Conservation (phyloP, 2,329 filamentous ascomycete species). For the Xenoacremonium recifei region DNA sequence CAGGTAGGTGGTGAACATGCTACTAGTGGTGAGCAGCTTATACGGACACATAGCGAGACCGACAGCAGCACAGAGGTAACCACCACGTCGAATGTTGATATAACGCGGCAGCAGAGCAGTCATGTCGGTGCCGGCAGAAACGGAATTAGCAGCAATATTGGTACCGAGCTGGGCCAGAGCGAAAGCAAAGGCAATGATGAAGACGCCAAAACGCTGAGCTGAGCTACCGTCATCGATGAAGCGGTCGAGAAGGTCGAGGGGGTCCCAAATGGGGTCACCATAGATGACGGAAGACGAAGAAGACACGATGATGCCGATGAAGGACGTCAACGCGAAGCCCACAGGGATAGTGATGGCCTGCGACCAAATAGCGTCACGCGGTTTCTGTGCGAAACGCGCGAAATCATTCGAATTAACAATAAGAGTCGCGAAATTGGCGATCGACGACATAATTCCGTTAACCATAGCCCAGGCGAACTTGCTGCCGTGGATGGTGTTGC, state of each 20-base stretch:
- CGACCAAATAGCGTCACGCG: constrained; percentile 74
- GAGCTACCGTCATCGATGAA: constrained; percentile 70
- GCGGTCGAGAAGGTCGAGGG: constrained; percentile 61
- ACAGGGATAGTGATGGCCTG: constrained; percentile 74
- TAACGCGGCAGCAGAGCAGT: constrained; percentile 77
- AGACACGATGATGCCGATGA: constrained; percentile 79
- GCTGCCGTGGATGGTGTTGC: constrained; percentile 61
- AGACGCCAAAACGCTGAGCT: constrained; percentile 70
- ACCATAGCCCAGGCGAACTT: constrained; percentile 79
- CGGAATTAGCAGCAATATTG: constrained; percentile 84
- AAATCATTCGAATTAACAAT: constrained; percentile 86
- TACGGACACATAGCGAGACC: constrained; percentile 86
- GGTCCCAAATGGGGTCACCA: constrained; percentile 69
- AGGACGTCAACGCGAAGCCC: constrained; percentile 75
- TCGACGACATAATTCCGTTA: constrained; percentile 81
- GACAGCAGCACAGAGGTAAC: constrained; percentile 78
- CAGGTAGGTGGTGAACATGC: constrained; percentile 88
- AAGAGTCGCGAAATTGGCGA: constrained; percentile 87
- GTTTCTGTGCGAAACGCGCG: constrained; percentile 75
- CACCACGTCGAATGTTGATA: constrained; percentile 81
- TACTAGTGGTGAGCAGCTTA: constrained; percentile 71
- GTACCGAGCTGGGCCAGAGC: constrained; percentile 80
- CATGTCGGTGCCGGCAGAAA: constrained; percentile 81
- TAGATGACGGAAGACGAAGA: constrained; percentile 71
- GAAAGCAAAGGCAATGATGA: constrained; percentile 69